Evolutionary conservation across 2,329 filamentous ascomycete genomes (phyloP).

Genomic region (Trichophyton mentagrophytes): DNA sequence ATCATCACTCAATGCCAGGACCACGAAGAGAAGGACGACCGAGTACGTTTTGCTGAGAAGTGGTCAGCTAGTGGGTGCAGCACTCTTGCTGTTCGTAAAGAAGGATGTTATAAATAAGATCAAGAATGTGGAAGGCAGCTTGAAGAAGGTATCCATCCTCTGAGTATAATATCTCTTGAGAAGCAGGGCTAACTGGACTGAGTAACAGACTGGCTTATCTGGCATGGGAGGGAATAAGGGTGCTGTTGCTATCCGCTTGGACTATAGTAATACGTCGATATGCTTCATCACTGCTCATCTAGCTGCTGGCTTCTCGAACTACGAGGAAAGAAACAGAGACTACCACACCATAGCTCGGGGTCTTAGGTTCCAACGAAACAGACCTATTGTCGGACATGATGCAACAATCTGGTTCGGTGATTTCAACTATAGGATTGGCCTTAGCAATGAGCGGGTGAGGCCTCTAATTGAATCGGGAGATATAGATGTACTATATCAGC

Average conservation of each 20-base stretch:
- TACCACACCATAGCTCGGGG: constrained; percentile 81
- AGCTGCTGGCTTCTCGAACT: constrained; percentile 90
- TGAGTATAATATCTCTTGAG: neutral
- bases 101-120: constrained; percentile 63
- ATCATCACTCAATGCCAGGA: constrained; percentile 59
- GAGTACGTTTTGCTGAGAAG: constrained; percentile 83
- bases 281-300: constrained; percentile 96
- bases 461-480: constrained; percentile 60
- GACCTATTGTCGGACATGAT: constrained; percentile 82
- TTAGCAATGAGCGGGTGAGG: constrained; percentile 65
- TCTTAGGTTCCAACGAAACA: constrained; percentile 77
- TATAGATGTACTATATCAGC: constrained; percentile 69
- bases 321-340: constrained; percentile 88
- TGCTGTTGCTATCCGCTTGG: constrained; percentile 88
- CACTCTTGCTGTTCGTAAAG: constrained; percentile 81
- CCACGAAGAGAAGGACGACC: constrained; percentile 51
- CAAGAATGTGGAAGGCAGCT: constrained; percentile 90
- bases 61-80: constrained; percentile 87
- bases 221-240: constrained; percentile 98
- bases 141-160: constrained; percentile 57
- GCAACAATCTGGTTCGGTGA: constrained; percentile 91
- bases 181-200: neutral
- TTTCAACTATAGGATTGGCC: constrained; percentile 93
- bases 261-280: constrained; percentile 81
- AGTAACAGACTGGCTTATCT: constrained; percentile 62